Evolutionary conservation across 108 stramenopile genomes (phyloP).

Genomic region (Skeletonema marinoi): DNA sequence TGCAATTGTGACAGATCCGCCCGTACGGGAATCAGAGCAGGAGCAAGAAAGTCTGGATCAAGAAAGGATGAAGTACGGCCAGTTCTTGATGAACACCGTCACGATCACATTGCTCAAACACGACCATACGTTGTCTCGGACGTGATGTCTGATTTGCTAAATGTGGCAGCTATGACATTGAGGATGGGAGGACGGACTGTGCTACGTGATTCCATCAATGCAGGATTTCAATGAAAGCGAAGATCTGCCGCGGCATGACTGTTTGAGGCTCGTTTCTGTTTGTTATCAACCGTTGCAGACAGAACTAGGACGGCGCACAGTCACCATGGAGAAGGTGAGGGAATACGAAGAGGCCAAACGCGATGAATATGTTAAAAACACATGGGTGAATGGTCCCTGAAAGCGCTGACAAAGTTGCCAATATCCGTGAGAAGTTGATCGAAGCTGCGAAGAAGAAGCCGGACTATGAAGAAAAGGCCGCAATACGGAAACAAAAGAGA

Average conservation of each 20-base stretch:
- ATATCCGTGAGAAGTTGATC: constrained; percentile 75
- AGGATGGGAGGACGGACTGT: constrained; percentile 76
- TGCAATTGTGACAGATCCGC: constrained; percentile 84
- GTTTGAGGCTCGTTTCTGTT: constrained; percentile 71
- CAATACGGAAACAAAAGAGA: constrained; percentile 68
- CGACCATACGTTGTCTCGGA: constrained; percentile 85
- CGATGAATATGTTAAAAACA: constrained; percentile 49
- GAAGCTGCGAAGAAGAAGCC: constrained; percentile 81
- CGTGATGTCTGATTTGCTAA: constrained; percentile 91
- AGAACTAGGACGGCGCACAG: constrained; percentile 81
- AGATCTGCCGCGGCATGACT: constrained; percentile 85
- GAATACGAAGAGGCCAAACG: constrained; percentile 65
- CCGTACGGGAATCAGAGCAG: constrained; percentile 94
- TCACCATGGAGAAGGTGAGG: constrained; percentile 76
- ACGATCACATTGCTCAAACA: constrained; percentile 94
- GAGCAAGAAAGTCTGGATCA: constrained; percentile 86
- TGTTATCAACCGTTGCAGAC: constrained; percentile 84
- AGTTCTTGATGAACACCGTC: constrained; percentile 80
- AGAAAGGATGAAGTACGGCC: constrained; percentile 46
- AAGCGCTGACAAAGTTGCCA: constrained; percentile 84
- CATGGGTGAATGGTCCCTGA: constrained; percentile 81
- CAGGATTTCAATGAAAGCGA: constrained; percentile 67
- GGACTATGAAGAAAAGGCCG: constrained; percentile 77
- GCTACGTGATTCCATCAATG: constrained; percentile 89
- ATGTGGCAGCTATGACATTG: constrained; percentile 83